phyloP scores from a whole-genome alignment of 2,329 filamentous ascomycete species.

The Colletotrichum viniferum region DNA sequence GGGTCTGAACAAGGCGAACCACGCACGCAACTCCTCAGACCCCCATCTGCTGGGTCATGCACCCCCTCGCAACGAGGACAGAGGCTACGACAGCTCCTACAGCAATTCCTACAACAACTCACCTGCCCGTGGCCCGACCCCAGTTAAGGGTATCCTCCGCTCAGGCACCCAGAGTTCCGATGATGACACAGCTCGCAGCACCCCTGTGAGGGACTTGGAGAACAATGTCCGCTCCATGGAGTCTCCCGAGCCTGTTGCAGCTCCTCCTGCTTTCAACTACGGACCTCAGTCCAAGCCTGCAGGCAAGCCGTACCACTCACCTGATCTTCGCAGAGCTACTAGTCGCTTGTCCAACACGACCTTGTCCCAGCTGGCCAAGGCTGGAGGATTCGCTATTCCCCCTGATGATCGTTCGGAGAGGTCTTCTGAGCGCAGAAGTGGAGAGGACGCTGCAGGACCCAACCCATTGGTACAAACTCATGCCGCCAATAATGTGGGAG shows the following conservation, averaged over 20 bases:
- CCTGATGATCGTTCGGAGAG: slow-evolving; percentile 35
- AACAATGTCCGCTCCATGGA: slow-evolving; percentile 56
- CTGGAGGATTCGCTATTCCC: slow-evolving; percentile 58
- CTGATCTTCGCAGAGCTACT: slow-evolving; percentile 80
- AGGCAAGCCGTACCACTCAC: slow-evolving; percentile 73
- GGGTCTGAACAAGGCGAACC: slow-evolving; percentile 33
- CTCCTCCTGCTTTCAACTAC: slow-evolving; percentile 82
- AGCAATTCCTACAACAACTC: slow-evolving; percentile 35
- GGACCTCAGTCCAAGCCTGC: slow-evolving; percentile 72
- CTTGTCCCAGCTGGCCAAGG: slow-evolving; percentile 78
- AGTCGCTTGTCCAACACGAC: slow-evolving; percentile 85
- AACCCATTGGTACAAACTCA: slow-evolving; percentile 51
- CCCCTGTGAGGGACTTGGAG: slow-evolving; percentile 55
- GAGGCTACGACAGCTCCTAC: slow-evolving; percentile 28
- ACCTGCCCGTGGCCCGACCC: slow-evolving; percentile 37
- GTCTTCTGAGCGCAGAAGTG: slow-evolving; percentile 33
- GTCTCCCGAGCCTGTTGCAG: slow-evolving; percentile 76
- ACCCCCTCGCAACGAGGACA: slow-evolving; percentile 27
- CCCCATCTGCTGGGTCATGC: slow-evolving; percentile 32
- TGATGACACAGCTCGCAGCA: slow-evolving; percentile 44
- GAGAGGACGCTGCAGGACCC: slow-evolving; percentile 34
- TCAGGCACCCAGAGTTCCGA: slow-evolving; percentile 52
- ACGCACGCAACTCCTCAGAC: slow-evolving; percentile 55
- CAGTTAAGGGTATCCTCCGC: slow-evolving; percentile 39
- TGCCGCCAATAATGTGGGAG: slow-evolving; percentile 54